A percentile compares a stretch with the other conserved stretches of the same genome.
Evolutionary conservation across 2,329 filamentous ascomycete genomes (phyloP).

Genomic region (Colletotrichum sp.): DNA sequence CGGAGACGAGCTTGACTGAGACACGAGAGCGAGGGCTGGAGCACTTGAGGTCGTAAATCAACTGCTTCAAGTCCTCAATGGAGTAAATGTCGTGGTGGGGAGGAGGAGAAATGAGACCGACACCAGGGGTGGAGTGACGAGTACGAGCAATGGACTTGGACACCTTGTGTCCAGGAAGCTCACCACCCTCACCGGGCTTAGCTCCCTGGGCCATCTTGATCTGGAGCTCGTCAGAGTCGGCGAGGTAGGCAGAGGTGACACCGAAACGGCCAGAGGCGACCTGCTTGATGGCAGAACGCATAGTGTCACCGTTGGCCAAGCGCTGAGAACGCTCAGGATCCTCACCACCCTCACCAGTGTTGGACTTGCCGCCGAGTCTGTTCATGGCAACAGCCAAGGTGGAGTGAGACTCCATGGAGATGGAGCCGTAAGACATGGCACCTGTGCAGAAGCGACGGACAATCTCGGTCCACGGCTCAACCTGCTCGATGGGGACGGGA

Average conservation of each 20-base stretch:
- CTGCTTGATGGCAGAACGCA: constrained; percentile 98
- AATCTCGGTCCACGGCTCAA: constrained; percentile 98
- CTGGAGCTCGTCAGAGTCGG: constrained; percentile 93
- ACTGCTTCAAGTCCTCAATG: constrained; percentile 95
- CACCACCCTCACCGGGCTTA: constrained; percentile 97
- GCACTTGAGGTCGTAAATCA: constrained; percentile 98
- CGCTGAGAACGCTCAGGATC: constrained; percentile 88
- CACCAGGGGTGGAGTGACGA: constrained; percentile 93
- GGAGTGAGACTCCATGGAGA: constrained; percentile 98
- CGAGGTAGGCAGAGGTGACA: constrained; percentile 93
- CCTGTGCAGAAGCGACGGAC: constrained; percentile 95
- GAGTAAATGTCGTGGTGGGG: constrained; percentile 99
- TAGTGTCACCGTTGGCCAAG: constrained; percentile 91
- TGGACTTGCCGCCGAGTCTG: constrained; percentile 92
- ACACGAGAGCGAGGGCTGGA: constrained; percentile 90
- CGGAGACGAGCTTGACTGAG: constrained; percentile 96
- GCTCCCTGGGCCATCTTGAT: constrained; percentile 99
- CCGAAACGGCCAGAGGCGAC: constrained; percentile 95
- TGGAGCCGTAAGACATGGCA: constrained; percentile 98
- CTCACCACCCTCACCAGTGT: constrained; percentile 97
- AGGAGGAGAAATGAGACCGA: constrained; percentile 93
- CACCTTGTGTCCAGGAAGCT: constrained; percentile 96
- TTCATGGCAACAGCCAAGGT: constrained; percentile 97
- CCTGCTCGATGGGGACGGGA: constrained; percentile 92
- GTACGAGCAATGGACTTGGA: constrained; percentile 93